Evolutionary conservation across 495 filamentous ascomycete genomes (phyloP).

Genomic region (Chaetomium cochliodes): DNA sequence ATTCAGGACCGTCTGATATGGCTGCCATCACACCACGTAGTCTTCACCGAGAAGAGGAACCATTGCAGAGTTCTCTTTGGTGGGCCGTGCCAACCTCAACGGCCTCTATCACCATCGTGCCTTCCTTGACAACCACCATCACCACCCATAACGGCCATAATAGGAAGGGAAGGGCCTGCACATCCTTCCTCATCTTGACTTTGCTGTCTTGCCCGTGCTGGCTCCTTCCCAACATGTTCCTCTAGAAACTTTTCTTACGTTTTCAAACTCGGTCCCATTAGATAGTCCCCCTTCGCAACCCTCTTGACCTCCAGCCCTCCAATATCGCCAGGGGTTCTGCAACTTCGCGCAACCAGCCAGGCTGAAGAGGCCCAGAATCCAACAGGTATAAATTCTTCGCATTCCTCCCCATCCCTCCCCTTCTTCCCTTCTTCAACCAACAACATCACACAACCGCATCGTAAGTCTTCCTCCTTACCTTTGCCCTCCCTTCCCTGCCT

Average conservation of each 20-base stretch:
- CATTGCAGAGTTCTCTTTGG: too few relatives aligned
- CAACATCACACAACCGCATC: neutral
- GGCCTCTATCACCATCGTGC: neutral
- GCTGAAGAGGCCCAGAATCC: neutral
- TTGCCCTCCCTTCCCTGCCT: neutral
- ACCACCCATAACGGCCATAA: neutral
- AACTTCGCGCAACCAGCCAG: too few relatives aligned
- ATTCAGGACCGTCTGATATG: neutral
- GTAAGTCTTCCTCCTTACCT: neutral
- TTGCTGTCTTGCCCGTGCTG: neutral
- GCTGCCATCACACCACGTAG: neutral
- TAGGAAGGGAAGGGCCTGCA: constrained; percentile 2
- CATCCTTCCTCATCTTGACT: neutral
- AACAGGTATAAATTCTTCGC: neutral
- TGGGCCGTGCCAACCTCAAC: neutral
- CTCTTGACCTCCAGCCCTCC: neutral
- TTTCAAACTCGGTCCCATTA: neutral
- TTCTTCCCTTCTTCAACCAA: neutral
- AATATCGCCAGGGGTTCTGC: too few relatives aligned
- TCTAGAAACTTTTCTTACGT: neutral
- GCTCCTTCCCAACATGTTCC: neutral
- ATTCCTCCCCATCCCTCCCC: neutral
- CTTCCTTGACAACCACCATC: constrained; percentile 7
- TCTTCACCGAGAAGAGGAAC: neutral
- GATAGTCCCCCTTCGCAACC: too few relatives aligned